Evolutionary conservation across 2,329 filamentous ascomycete species (phyloP).

Genomic region (Lasiodiplodia sp.): DNA sequence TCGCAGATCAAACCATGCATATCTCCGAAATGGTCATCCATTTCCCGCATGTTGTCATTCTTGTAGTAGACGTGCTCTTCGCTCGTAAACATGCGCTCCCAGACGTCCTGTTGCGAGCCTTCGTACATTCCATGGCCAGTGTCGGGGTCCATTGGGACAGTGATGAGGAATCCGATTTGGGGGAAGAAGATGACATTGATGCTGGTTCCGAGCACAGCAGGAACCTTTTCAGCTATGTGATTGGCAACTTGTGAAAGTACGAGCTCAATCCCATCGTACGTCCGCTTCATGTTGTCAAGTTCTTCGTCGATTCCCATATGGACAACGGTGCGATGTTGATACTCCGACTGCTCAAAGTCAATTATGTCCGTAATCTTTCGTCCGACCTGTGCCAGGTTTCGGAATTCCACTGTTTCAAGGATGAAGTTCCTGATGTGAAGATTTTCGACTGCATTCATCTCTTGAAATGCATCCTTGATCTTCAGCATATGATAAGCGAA

Average conservation of each 20-base stretch:
- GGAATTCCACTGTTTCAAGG: conserved; percentile 65
- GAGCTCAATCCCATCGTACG: conserved; percentile 78
- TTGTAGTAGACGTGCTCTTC: conserved; percentile 80
- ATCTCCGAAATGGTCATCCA: conserved; percentile 85
- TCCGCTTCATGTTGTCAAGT: conserved; percentile 79
- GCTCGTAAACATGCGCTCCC: conserved; percentile 80
- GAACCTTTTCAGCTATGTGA: conserved; percentile 69
- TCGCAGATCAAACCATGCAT: conserved; percentile 86
- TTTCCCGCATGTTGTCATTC: conserved; percentile 77
- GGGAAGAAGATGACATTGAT: conserved; percentile 89
- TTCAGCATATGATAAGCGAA: conserved; percentile 77
- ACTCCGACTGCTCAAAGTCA: conserved; percentile 79
- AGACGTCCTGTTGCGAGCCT: conserved; percentile 67
- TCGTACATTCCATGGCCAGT: conserved; percentile 69
- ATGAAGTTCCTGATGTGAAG: conserved; percentile 66
- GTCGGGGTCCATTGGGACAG: conserved; percentile 68
- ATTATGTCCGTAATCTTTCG: conserved; percentile 75
- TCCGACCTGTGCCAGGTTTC: conserved; percentile 70
- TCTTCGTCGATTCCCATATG: conserved; percentile 73
- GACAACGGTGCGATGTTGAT: conserved; percentile 76
- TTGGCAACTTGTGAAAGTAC: conserved; percentile 73
- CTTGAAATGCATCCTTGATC: conserved; percentile 69
- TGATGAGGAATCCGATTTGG: conserved; percentile 87
- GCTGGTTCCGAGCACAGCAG: conserved; percentile 61
- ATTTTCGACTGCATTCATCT: conserved; percentile 62